Conservation (phyloP, 2,329 filamentous ascomycete genomes). For the Echinosphaeria canescens region DNA sequence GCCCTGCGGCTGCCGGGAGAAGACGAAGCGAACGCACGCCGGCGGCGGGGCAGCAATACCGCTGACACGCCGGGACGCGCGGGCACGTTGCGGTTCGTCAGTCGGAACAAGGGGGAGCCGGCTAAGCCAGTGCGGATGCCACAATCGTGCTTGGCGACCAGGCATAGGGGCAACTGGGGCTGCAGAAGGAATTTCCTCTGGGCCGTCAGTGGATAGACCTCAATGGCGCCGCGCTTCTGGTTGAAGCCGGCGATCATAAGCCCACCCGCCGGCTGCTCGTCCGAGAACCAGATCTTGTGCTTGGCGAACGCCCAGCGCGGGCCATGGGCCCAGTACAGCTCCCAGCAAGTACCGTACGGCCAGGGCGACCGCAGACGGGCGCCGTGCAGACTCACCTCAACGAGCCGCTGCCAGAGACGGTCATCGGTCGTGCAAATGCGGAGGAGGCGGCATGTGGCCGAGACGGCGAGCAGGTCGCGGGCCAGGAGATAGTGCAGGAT, state of each 20-base stretch:
- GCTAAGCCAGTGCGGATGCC: too few species aligned
- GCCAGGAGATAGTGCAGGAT: constrained; percentile 47
- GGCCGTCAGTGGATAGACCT: constrained; percentile 58
- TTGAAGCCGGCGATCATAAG: constrained; percentile 63
- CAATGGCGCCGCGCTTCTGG: constrained; percentile 49
- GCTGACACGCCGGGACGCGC: constrained; percentile 43
- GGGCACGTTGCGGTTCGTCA: constrained; percentile 57
- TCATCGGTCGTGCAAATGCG: constrained; percentile 40
- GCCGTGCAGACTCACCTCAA: constrained; percentile 46
- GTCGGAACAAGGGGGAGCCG: too few species aligned
- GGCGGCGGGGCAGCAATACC: too few species aligned
- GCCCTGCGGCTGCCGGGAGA: too few species aligned
- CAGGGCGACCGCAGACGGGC: constrained; percentile 27
- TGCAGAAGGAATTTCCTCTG: constrained; percentile 45
- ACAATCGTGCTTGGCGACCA: too few species aligned
- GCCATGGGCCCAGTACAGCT: constrained; percentile 54
- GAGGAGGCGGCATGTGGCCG: constrained; percentile 39
- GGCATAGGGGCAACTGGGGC: constrained; percentile 49
- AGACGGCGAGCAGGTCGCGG: constrained; percentile 35
- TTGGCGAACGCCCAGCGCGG: constrained; percentile 69
- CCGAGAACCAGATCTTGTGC: constrained; percentile 71
- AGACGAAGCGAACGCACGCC: too few species aligned
- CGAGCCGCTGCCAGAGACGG: constrained; percentile 45
- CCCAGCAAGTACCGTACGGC: constrained; percentile 41
- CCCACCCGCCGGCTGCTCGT: constrained; percentile 50